phyloP scores from a whole-genome alignment of 495 filamentous ascomycete species.

The Tetracladium marchalianum region DNA sequence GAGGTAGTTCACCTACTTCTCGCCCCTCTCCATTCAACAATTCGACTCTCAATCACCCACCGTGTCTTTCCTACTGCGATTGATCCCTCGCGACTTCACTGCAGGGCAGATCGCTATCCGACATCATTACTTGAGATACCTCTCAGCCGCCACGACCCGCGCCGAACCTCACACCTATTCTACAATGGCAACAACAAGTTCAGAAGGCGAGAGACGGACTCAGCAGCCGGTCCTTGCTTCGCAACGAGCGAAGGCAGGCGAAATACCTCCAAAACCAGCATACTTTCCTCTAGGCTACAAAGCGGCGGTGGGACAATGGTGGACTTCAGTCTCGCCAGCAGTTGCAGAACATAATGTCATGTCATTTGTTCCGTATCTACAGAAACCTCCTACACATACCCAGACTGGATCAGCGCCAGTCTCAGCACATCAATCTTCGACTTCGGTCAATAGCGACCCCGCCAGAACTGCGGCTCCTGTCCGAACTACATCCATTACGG shows the following conservation, averaged over 20 bases:
- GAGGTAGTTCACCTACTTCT: slow-evolving; percentile 13
- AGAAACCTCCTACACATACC: slow-evolving; percentile 61
- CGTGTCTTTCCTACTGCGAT: slow-evolving; percentile 20
- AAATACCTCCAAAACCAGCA: slow-evolving; percentile 15
- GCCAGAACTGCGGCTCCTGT: slow-evolving; percentile 11
- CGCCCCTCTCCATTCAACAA: slow-evolving; percentile 10
- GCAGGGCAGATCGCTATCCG: slow-evolving; percentile 13
- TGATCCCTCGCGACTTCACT: slow-evolving; percentile 11
- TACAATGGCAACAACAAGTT: slow-evolving; percentile 24
- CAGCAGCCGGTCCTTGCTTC: slow-evolving; percentile 43
- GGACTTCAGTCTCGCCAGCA: slow-evolving; percentile 72
- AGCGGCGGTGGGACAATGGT: slow-evolving; percentile 91
- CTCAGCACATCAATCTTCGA: slow-evolving; percentile 22
- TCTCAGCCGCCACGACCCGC: slow-evolving; percentile 7
- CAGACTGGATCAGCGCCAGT: slow-evolving; percentile 48
- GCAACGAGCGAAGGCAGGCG: slow-evolving; percentile 32
- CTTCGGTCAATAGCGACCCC: slow-evolving; percentile 27
- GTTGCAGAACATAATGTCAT: slow-evolving; percentile 84
- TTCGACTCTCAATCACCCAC: slow-evolving; percentile 6
- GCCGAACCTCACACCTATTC: slow-evolving; percentile 10
- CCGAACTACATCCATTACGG: slow-evolving; percentile 34
- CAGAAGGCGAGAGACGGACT: slow-evolving; percentile 25
- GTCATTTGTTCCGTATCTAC: slow-evolving; percentile 75
- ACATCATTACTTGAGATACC: slow-evolving; percentile 9
- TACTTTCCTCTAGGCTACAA: slow-evolving; percentile 86